Conservation (phyloP, 2,329 filamentous ascomycete genomes). For the Thielaviopsis populi region DNA sequence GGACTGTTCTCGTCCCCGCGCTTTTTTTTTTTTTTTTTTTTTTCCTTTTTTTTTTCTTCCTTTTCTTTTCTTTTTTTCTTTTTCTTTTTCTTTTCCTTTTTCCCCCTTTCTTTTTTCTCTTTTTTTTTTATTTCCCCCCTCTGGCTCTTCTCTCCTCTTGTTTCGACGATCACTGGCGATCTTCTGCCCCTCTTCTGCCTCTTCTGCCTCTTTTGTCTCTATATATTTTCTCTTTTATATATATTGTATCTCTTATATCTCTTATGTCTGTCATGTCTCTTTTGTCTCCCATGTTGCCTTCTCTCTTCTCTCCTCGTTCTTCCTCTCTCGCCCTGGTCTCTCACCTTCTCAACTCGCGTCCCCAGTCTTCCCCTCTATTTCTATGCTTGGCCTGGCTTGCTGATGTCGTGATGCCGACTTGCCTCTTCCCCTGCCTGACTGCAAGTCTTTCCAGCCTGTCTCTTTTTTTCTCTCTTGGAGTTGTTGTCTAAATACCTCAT, state of each 20-base stretch:
- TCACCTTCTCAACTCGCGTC: not conserved
- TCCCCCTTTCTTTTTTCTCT: not conserved
- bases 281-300: not conserved
- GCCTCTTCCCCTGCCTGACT: not conserved
- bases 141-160: not conserved
- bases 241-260: not conserved
- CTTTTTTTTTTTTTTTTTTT: not conserved
- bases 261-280: not conserved
- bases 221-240: not conserved
- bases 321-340: not conserved
- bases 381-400: too few relatives aligned
- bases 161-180: not conserved
- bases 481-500: not conserved
- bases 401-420: too few relatives aligned
- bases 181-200: conserved; percentile 1
- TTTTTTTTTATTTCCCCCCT: conserved; percentile 2
- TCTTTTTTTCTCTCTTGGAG: not conserved
- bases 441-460: not conserved
- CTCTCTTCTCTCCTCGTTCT: not conserved
- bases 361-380: too few relatives aligned
- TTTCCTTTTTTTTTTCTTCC: not conserved
- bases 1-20: not conserved
- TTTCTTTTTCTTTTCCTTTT: not conserved
- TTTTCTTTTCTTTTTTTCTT: not conserved
- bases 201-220: not conserved